A percentile compares a stretch with the other conserved stretches of the same genome.
Evolutionary conservation across 2,329 filamentous ascomycete genomes (phyloP).

Genomic region (Helotiales sp.): DNA sequence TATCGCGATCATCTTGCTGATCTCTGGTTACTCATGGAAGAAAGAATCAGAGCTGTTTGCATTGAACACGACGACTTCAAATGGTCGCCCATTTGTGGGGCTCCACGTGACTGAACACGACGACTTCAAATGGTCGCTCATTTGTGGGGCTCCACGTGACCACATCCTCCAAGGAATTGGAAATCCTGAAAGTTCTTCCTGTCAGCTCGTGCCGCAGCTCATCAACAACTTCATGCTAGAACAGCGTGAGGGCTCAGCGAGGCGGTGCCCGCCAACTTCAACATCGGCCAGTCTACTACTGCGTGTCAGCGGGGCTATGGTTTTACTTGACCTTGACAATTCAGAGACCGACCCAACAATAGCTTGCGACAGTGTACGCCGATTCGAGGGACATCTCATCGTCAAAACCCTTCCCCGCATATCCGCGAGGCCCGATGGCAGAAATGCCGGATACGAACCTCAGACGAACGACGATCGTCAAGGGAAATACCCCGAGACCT

Average conservation of each 20-base stretch:
- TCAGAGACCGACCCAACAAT: neutral
- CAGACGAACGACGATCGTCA: neutral
- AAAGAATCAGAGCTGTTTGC: too few species aligned
- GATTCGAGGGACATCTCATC: neutral
- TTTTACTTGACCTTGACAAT: neutral
- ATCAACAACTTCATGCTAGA: neutral
- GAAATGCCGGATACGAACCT: neutral
- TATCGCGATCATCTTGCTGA: too few species aligned
- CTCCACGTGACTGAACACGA: too few species aligned
- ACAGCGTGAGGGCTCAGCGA: neutral
- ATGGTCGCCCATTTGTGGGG: too few species aligned
- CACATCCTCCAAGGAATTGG: too few species aligned
- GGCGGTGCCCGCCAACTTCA: neutral
- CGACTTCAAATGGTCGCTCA: neutral
- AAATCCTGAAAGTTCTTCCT: neutral
- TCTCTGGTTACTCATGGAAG: too few species aligned
- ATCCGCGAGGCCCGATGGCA: neutral
- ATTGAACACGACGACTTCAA: too few species aligned
- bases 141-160: too few species aligned
- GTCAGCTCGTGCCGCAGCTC: neutral
- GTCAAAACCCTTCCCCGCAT: neutral
- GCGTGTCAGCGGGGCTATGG: too few species aligned
- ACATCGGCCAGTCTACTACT: neutral
- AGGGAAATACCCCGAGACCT: neutral
- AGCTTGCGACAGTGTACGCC: neutral